Base-by-base conservation (phyloP, 192 early-diverging fungal genomes). In the Chytriomyces sp. region DNA sequence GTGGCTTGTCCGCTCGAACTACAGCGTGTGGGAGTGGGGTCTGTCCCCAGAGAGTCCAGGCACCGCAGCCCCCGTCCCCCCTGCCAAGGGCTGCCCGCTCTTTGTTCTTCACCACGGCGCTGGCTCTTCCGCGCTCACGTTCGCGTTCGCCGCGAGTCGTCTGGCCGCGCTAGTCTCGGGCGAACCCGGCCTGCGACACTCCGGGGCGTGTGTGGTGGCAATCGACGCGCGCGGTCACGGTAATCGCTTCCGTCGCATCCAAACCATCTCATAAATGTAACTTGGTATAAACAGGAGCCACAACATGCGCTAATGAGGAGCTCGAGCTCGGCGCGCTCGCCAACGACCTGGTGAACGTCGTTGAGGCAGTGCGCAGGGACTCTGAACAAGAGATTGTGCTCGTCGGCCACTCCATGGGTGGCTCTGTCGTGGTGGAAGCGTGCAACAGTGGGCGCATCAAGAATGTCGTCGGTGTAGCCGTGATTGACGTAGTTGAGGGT, bases 81-180 rank as follows among this genome's bases (percentile, higher is more conserved):
- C 12, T 19, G 17, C 12, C 0, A 65, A 62, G 38, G 12, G 22
- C 17, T 25, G 14, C 14, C 77, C 81, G 22, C 66, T 83, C 36
- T 75, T 82, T 66, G 64, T 82, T 36, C 62, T 85, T 14, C 76
- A 78, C 64, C 83, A 85, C 63, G 83, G 83, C 49, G 83, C 73
- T 8, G 83, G 83, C 0, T 78, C 80, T 57, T 67, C 77, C 3
- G 72, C 73, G 0, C 69, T 80, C 22, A 75, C 83, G 14, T 85
- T 77, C 61, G 39, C 70, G 2, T 60, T 82, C 28, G 44, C 77
- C 3, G 64, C 75, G 3, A 49, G 38, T 17, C 28, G 52, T 5
- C 41, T 82, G 30, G 53, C 39, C 53, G 32, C 28, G 12, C 41
- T 37, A 3, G 40, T 72, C 25, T 12, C 39, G 22, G 44, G 64